Conservation (phyloP, 192 early-diverging fungal species). For the Backusella australiensis region DNA sequence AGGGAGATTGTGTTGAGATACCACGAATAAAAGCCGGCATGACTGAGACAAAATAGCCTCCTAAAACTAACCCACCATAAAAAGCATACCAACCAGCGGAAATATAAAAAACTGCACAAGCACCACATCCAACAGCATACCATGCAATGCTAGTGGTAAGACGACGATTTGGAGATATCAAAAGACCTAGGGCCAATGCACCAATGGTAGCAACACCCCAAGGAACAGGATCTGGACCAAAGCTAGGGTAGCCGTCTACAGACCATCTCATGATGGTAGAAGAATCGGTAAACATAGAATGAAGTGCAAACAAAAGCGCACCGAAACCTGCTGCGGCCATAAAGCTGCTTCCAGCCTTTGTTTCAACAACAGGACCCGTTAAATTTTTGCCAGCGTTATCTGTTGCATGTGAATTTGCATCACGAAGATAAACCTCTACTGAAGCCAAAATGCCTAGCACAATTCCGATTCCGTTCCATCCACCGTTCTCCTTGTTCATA, state of each 20-base stretch:
- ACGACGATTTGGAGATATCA: conserved; percentile 43
- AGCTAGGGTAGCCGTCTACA: conserved; percentile 70
- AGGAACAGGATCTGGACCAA: conserved; percentile 70
- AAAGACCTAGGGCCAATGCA: conserved; percentile 57
- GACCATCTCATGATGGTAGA: conserved; percentile 77
- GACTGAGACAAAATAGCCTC: conserved; percentile 56
- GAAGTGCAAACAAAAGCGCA: conserved; percentile 65
- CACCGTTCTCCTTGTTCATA: conserved; percentile 72
- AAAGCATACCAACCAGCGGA: conserved; percentile 63
- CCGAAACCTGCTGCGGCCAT: conserved; percentile 61
- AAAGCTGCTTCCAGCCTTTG: conserved; percentile 35
- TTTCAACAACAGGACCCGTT: neutral
- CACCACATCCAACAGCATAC: conserved; percentile 56
- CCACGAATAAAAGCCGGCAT: conserved; percentile 59
- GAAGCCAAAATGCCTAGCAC: conserved; percentile 59
- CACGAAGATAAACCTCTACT: conserved; percentile 53
- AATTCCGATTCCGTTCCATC: conserved; percentile 65
- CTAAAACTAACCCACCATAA: conserved; percentile 61
- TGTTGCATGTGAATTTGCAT: neutral
- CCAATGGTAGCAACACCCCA: conserved; percentile 66
- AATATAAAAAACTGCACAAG: conserved; percentile 56
- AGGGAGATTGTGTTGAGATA: conserved; percentile 55
- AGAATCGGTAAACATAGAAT: conserved; percentile 76
- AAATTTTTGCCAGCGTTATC: neutral
- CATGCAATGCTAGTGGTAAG: conserved; percentile 49